Evolutionary conservation across 2,329 filamentous ascomycete species (phyloP), one percentile per base, ranked within the genome.

Genomic region (Aquanectria penicillioides): DNA sequence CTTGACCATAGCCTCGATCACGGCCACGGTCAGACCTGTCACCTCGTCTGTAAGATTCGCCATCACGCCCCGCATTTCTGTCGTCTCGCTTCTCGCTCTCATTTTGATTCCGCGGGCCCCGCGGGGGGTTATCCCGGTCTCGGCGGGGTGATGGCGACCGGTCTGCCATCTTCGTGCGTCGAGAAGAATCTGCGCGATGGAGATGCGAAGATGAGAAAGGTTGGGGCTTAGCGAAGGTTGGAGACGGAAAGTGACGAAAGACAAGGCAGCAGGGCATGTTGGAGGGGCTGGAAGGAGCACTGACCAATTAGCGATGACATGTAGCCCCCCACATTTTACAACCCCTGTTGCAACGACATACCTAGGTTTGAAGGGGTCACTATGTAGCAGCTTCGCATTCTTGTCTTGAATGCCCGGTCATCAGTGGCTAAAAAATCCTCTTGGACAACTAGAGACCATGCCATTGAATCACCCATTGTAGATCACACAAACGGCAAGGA

Each of bases 11-110:
- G n/a, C 33, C 28, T 10, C 37, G 43, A 33, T 55, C 47, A 25
- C 52, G 47, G 18, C 43, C 33, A 6, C 57, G 57, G 23, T 50
- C 51, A n/a, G 47, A 48, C 15, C 58, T 51, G 34, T 60, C 26
- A 40, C 43, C 52, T 18, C 46, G 46, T 25, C 31, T 29, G 31
- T 40, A 20, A 8, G 46, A 44, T 25, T 57, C 41, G 11, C 48
- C 40, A 13, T 49, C 41, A 18, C 34, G 52, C n/a, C n/a, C n/a
- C n/a, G n/a, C n/a, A n/a, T n/a, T n/a, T n/a, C n/a, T n/a, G 28
- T 29, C 43, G 46, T 29, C 17, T 36, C 18, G n/a, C 7, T 53
- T 57, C 33, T 54, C 53, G 17, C 36, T 36, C 43, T 48, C 38
- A 2, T 54, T 38, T 5, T 50, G 28, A 18, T 44, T 48, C 6